These are phyloP conservation scores for Trichoderma oligosporum DNA, from an alignment of 2,329 filamentous ascomycete genomes.

Conservation along the genomic window DNA sequence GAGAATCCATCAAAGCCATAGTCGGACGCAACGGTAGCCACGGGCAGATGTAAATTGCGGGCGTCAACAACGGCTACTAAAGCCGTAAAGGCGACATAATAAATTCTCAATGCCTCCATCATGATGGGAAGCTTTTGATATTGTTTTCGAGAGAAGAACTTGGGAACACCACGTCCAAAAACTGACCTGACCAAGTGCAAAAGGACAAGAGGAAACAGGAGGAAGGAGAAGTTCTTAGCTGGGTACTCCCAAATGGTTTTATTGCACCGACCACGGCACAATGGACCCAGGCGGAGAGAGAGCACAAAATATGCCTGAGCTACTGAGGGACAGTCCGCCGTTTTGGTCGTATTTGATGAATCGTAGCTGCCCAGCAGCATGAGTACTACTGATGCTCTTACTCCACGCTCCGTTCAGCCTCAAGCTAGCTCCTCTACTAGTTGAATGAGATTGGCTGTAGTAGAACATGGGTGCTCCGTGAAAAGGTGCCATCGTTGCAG, in stretches of 20 bases:
- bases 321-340: not conserved
- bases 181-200: not conserved
- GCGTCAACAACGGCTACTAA: constrained; percentile 35
- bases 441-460: constrained; percentile 27
- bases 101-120: constrained; percentile 23
- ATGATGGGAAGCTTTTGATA: constrained; percentile 20
- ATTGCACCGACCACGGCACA: constrained; percentile 13
- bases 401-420: constrained; percentile 25
- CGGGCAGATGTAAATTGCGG: constrained; percentile 27
- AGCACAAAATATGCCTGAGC: constrained; percentile 7
- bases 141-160: not conserved
- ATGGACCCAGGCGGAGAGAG: not conserved
- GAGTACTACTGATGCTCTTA: not conserved
- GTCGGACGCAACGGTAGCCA: constrained; percentile 34
- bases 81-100: constrained; percentile 24
- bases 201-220: constrained; percentile 17
- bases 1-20: constrained; percentile 35
- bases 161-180: not conserved
- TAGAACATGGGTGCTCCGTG: constrained; percentile 22
- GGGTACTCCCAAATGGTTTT: constrained; percentile 12
- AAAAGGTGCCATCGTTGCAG: constrained; percentile 14
- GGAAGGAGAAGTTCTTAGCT: not conserved
- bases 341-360: not conserved
- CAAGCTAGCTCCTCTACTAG: constrained; percentile 26
- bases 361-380: constrained; percentile 5